Percentiles rank a stretch among this genome's conserved stretches.
Conservation (phyloP, 768 basidiomycete species). For the Mycena epipterygia region DNA sequence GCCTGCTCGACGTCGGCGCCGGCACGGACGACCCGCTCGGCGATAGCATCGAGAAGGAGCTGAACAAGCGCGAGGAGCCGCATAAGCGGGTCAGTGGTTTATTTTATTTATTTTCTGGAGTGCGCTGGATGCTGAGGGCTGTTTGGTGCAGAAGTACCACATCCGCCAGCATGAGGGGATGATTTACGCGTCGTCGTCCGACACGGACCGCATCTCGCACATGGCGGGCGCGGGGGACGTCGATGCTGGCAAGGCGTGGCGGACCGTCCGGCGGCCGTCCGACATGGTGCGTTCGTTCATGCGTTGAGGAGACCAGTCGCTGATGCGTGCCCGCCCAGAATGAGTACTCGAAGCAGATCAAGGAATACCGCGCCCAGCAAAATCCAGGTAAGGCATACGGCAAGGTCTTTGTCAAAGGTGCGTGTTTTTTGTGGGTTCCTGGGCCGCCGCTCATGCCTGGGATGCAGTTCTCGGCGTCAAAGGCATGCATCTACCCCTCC, state of each 20-base stretch:
- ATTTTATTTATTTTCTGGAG: slow-evolving; percentile 17
- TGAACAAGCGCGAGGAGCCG: slow-evolving; percentile 68
- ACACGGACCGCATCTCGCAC: slow-evolving; percentile 79
- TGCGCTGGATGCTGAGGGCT: not conserved
- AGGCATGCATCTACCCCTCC: slow-evolving; percentile 82
- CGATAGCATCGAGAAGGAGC: slow-evolving; percentile 81
- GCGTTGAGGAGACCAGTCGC: not conserved
- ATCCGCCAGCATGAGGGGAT: slow-evolving; percentile 82
- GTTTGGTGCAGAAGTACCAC: slow-evolving; percentile 75
- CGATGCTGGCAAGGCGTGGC: slow-evolving; percentile 88
- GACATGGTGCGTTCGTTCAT: slow-evolving; percentile 80
- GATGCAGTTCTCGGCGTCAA: slow-evolving; percentile 80
- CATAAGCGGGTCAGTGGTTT: slow-evolving; percentile 57
- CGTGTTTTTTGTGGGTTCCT: slow-evolving; percentile 33
- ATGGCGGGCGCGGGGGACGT: slow-evolving; percentile 84
- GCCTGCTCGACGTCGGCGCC: slow-evolving; percentile 55
- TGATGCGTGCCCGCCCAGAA: slow-evolving; percentile 66
- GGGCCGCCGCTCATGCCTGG: slow-evolving; percentile 20
- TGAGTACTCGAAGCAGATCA: slow-evolving; percentile 93
- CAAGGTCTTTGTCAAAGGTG: slow-evolving; percentile 95
- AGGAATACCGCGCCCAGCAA: slow-evolving; percentile 82
- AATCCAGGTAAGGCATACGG: slow-evolving; percentile 86
- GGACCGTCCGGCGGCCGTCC: slow-evolving; percentile 87
- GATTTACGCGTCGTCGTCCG: slow-evolving; percentile 87
- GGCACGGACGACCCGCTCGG: slow-evolving; percentile 67